phyloP scores from a whole-genome alignment of 306 rosid species.

The Castanopsis chinensis region DNA sequence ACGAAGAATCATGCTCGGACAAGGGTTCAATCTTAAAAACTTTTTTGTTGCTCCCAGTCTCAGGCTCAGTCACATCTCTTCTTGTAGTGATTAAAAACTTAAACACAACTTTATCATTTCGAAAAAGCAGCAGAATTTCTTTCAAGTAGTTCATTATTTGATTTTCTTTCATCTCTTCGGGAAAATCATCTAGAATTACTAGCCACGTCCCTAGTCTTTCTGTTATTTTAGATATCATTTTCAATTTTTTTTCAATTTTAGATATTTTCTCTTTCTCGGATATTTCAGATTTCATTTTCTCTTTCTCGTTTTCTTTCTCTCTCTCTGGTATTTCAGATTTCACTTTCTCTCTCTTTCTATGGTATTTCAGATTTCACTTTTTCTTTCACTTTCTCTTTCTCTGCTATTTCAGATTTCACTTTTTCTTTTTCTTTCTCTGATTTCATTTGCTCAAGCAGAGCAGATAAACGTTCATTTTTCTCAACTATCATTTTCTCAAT shows the following conservation, averaged over 20 bases:
- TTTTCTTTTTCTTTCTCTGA: no score
- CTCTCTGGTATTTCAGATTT: no score
- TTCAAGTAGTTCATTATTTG: not conserved
- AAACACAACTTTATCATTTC: no score
- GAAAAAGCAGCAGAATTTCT: no score
- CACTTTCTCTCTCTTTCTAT: no score
- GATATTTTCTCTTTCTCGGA: no score
- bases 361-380: no score
- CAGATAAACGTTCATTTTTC: not conserved
- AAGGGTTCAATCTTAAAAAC: not conserved
- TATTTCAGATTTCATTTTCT: not conserved
- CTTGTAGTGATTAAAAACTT: slow-evolving; percentile 23
- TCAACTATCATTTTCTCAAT: accelerated
- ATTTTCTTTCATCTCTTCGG: not conserved
- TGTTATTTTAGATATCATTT: no score
- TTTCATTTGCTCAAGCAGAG: no score
- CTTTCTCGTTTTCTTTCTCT: not conserved
- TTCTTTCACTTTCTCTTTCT: no score
- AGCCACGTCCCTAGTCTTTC: not conserved
- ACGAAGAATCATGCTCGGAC: not conserved
- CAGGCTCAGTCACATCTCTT: not conserved
- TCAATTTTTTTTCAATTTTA: no score
- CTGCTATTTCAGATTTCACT: no score
- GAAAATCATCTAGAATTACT: slow-evolving; percentile 28
- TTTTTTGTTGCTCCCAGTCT: not conserved